Conservation (phyloP, 2,329 filamentous ascomycete species). For the Cryphonectria japonica region DNA sequence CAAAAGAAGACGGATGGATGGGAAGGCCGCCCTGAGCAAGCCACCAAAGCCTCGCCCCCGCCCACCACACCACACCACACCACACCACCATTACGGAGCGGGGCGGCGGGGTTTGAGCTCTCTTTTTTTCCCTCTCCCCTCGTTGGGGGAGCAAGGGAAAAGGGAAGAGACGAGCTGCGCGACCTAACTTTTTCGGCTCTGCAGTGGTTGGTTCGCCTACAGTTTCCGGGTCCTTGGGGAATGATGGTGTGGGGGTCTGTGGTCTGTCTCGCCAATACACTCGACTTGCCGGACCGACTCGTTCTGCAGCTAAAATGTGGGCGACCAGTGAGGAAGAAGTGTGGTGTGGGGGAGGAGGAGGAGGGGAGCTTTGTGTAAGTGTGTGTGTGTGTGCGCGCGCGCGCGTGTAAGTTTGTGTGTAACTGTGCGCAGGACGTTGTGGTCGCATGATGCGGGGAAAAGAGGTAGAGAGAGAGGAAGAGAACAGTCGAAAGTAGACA, state of each 20-base stretch:
- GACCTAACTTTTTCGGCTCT: background rate
- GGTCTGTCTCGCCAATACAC: background rate
- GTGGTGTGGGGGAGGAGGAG: background rate
- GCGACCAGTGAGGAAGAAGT: background rate
- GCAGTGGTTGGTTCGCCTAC: background rate
- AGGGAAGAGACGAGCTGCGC: background rate
- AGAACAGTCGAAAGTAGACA: background rate
- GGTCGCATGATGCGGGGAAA: conserved; percentile 11
- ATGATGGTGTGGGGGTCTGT: background rate
- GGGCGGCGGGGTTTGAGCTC: background rate
- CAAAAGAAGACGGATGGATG: background rate
- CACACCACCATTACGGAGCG: background rate
- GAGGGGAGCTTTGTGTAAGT: background rate
- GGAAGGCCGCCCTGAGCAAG: background rate
- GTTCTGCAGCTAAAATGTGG: conserved; percentile 4
- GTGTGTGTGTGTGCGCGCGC: background rate
- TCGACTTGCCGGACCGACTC: background rate
- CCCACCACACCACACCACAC: background rate
- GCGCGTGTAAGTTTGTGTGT: background rate
- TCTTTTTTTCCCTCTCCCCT: too few relatives aligned
- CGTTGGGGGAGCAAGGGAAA: too few relatives aligned
- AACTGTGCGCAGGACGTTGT: background rate
- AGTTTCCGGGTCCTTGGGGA: background rate
- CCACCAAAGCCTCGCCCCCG: background rate
- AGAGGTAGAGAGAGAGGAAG: too few relatives aligned